Evolutionary conservation across 225 moss, liverwort and hornwort genomes (phyloP), one percentile per base, ranked within the genome.

Genomic region (Straminergon stramineum): DNA sequence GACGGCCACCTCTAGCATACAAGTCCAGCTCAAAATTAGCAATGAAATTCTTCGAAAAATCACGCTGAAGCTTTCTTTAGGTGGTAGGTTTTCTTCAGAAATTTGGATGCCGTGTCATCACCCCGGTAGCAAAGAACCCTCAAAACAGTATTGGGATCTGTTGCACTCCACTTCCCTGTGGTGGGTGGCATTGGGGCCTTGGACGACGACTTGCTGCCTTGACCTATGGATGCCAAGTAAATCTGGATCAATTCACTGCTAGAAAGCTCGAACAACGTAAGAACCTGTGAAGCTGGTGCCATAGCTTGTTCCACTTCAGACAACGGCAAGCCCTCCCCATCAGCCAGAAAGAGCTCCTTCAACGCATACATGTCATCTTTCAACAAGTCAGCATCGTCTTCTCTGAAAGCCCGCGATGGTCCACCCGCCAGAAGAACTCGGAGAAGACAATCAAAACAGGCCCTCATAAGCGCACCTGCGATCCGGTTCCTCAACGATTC

Each of bases 381-480:
- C 87, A 99, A 70, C 67, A 92, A 89, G 83, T 95, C 97, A 5
- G 94, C 92, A 85, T 99, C 96, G 27, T 89, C 71, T 68, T 92
- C 89, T 88, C 82, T 90, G 88, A 95, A 97, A 53, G 95, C 92
- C 69, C 99, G 94, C 48, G 95, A 95, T 55, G 99, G 95, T 58
- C 99, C 99, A 86, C 99, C 99, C 79, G 99, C 97, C 81, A 99
- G 52, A 75, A 99, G 94, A 85, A 99, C 97, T 84, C 96, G 92
- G 74, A 97, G 94, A 84, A 97, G 91, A 70, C 95, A 95, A 90
- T 97, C 99, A 88, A 99, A 95, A 82, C 94, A 97, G 82, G 99
- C 97, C 92, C 95, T 92, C 99, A 99, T 94, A 20, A 99, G 96
- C 48, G 96, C 94, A 53, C 93, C 95, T 52, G 97, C 99, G 26